Evolutionary conservation across 1,139 yeast species (phyloP).

Genomic region (Geotrichum bryndzae): DNA sequence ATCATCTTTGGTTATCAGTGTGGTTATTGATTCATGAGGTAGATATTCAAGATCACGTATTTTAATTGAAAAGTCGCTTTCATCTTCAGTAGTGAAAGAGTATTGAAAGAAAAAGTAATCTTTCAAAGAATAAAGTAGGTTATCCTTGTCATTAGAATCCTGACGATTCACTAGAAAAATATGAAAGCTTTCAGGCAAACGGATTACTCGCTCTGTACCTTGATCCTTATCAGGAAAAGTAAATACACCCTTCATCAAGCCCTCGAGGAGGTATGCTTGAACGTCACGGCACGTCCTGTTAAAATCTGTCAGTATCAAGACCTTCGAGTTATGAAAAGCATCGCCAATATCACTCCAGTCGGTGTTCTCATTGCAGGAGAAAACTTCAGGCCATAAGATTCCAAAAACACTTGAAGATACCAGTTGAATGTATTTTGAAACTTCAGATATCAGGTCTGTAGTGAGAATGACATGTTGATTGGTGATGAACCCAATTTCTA

Average conservation of each 20-base stretch:
- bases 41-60: background rate
- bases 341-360: slow-evolving; percentile 10
- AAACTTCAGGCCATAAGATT: background rate
- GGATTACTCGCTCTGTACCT: slow-evolving; percentile 10
- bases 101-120: slow-evolving; percentile 19
- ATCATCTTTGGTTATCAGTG: background rate
- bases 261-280: slow-evolving; percentile 28
- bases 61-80: background rate
- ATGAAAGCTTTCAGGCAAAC: background rate
- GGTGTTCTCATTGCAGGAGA: slow-evolving; percentile 11
- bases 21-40: slow-evolving; percentile 7
- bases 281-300: slow-evolving; percentile 25
- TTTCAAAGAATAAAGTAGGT: slow-evolving; percentile 6
- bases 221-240: background rate
- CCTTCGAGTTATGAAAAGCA: slow-evolving; percentile 13
- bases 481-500: slow-evolving; percentile 26
- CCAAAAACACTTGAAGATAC: slow-evolving; percentile 18
- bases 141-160: background rate
- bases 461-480: slow-evolving; percentile 29
- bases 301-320: slow-evolving; percentile 26
- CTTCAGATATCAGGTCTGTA: slow-evolving; percentile 19
- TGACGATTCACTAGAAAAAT: background rate
- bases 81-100: slow-evolving; percentile 7
- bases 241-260: slow-evolving; percentile 17
- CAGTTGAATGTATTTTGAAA: slow-evolving; percentile 21